A percentile compares a stretch with the other conserved stretches of the same genome.
These are phyloP conservation scores for Chenopodium suecicum DNA, from an alignment of 148 eudicot genomes.

Conservation along the genomic window DNA sequence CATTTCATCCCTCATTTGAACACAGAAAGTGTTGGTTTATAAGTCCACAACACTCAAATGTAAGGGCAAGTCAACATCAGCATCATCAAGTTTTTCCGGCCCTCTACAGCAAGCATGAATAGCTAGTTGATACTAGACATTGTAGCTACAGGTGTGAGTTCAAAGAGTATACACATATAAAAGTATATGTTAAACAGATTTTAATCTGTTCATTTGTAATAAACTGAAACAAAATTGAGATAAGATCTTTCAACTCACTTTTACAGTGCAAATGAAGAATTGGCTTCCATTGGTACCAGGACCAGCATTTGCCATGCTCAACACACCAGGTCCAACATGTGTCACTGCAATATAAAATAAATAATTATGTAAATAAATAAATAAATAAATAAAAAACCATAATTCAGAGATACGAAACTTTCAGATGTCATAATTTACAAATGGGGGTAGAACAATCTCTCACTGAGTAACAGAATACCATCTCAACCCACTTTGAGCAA, in stretches of 20 bases:
- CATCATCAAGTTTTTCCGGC: neutral
- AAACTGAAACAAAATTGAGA: neutral
- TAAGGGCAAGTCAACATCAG: neutral
- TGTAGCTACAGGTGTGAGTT: too few species aligned
- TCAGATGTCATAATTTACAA: neutral
- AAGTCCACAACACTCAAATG: neutral
- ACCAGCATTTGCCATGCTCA: constrained; percentile 71
- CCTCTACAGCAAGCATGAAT: neutral
- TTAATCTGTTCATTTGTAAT: neutral
- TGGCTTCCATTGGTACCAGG: constrained; percentile 62
- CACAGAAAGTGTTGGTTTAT: neutral
- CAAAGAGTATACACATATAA: too few species aligned
- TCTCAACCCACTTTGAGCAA: too few species aligned
- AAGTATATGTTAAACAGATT: too few species aligned
- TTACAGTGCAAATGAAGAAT: constrained; percentile 58
- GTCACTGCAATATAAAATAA: constrained; percentile 31
- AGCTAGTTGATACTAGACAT: neutral
- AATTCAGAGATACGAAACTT: neutral
- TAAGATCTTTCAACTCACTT: constrained; percentile 24
- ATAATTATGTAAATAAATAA: too few species aligned
- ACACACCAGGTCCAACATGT: constrained; percentile 60
- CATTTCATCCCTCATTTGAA: neutral
- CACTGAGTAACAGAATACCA: neutral
- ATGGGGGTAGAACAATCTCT: neutral
- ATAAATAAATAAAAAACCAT: too few species aligned